Conservation (phyloP, 73 alveolate genomes). For the Paramecium sexaurelia region DNA sequence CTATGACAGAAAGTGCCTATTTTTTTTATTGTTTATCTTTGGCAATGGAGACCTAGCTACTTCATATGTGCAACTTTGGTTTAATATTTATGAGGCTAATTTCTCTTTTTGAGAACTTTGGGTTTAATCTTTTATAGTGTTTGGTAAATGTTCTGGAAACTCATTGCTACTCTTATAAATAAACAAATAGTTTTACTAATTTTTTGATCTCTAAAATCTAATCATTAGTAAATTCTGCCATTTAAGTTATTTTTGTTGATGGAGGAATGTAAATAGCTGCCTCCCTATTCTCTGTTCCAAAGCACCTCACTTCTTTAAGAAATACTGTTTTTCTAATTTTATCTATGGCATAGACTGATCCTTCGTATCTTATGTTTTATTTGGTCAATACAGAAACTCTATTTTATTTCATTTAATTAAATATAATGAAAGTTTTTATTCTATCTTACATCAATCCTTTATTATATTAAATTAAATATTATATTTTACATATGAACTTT, state of each 20-base stretch:
- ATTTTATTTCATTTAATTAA: constrained; percentile 21
- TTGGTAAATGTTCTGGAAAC: background rate
- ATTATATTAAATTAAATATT: background rate
- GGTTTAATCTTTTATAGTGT: background rate
- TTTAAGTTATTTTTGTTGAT: background rate
- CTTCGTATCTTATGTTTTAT: background rate
- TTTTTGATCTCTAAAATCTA: constrained; percentile 35
- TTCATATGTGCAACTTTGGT: background rate
- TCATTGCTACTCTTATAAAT: background rate
- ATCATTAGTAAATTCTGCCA: constrained; percentile 24
- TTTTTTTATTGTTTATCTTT: background rate
- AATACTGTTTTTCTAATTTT: constrained; percentile 31
- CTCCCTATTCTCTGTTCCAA: constrained; percentile 39
- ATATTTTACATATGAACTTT: background rate
- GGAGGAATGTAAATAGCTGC: constrained; percentile 19
- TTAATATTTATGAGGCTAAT: background rate
- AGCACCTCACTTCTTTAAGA: background rate
- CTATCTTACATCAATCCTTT: background rate
- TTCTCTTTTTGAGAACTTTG: background rate
- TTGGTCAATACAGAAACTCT: constrained; percentile 11
- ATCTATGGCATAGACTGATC: constrained; percentile 22
- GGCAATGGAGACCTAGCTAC: background rate
- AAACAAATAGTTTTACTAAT: background rate
- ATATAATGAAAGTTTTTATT: background rate
- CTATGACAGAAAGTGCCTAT: background rate